A percentile compares a stretch with the other conserved stretches of the same genome.
These are phyloP conservation scores for Corymbia maculata DNA, from an alignment of 345 rosid genomes.

Conservation along the genomic window DNA sequence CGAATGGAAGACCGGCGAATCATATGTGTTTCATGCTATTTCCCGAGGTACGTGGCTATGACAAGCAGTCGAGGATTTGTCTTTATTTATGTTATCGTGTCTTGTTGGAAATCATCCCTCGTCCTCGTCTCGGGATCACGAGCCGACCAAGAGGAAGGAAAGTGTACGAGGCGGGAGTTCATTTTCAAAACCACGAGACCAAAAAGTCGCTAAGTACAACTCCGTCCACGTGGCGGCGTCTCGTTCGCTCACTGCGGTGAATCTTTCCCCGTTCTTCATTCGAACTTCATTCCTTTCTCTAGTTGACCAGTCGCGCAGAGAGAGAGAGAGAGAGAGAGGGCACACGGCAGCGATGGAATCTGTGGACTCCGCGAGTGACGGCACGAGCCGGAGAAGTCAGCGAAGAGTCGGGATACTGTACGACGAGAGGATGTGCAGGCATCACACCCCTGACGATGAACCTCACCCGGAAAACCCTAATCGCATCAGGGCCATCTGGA, in stretches of 20 bases:
- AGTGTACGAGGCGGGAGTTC: too few relatives aligned
- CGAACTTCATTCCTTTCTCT: neutral
- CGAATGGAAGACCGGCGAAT: neutral
- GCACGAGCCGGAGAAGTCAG: neutral
- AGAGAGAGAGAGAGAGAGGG: neutral
- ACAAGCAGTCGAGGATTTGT: neutral
- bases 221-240: neutral
- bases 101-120: too few relatives aligned
- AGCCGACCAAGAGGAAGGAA: too few relatives aligned
- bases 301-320: neutral
- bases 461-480: conserved; percentile 70
- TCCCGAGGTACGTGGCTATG: neutral
- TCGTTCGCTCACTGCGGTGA: neutral
- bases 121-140: too few relatives aligned
- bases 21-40: neutral
- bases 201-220: neutral
- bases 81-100: too few relatives aligned
- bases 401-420: conserved; percentile 63
- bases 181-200: neutral
- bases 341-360: neutral
- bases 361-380: neutral
- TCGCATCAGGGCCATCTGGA: conserved; percentile 74
- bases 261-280: neutral
- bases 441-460: conserved; percentile 55
- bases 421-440: conserved; percentile 86